Evolutionary conservation across 768 basidiomycete species (phyloP).

Genomic region (Collybiopsis luxurians): DNA sequence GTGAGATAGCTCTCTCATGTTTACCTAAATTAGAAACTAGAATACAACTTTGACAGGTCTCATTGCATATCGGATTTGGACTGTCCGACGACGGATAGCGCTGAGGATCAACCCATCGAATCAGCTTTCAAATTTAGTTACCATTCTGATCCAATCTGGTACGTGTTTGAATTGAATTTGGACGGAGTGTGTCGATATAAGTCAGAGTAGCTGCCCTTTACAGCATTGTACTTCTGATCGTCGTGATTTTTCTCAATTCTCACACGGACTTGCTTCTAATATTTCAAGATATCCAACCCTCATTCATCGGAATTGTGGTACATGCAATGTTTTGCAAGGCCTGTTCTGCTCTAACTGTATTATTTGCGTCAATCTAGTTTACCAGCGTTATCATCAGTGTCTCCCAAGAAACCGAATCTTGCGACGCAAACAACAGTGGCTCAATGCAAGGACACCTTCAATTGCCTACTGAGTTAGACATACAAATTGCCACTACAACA

Average conservation of each 20-base stretch:
- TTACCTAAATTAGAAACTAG: too few species aligned
- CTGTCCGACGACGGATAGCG: neutral
- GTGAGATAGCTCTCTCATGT: neutral
- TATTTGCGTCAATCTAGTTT: neutral
- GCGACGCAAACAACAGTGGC: neutral
- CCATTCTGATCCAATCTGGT: too few species aligned
- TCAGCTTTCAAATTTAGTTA: neutral
- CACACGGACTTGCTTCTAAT: too few species aligned
- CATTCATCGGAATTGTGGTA: too few species aligned
- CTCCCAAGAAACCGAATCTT: neutral
- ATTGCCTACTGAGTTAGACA: too few species aligned
- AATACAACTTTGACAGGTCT: neutral
- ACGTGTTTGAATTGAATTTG: too few species aligned
- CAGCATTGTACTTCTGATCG: neutral
- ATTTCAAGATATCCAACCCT: too few species aligned
- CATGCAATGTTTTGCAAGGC: neutral
- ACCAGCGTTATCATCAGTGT: neutral
- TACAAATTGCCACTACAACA: too few species aligned
- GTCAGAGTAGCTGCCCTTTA: neutral
- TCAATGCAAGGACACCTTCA: too few species aligned
- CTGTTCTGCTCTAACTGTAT: neutral
- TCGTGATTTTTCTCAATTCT: neutral
- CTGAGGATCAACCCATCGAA: neutral
- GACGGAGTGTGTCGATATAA: neutral
- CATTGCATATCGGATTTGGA: slow-evolving; percentile 1